Percentiles rank a stretch among this genome's conserved stretches.
Evolutionary conservation across 2,329 filamentous ascomycete species (phyloP).

Genomic region (Colletotrichum somersetense): DNA sequence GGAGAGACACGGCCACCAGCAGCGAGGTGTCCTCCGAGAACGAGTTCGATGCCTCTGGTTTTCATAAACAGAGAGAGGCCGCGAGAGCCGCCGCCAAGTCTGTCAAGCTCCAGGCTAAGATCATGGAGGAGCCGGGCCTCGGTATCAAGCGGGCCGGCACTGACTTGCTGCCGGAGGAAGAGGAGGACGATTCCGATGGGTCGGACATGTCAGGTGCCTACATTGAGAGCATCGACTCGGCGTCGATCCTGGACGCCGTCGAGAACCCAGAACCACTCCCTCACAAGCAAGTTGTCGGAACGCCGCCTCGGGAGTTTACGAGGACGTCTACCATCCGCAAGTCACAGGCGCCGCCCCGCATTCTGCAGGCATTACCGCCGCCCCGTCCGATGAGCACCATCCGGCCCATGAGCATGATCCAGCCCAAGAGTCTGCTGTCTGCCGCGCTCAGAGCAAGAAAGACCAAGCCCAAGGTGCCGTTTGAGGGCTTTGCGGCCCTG

Average conservation of each 20-base stretch:
- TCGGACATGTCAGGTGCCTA: slow-evolving; percentile 76
- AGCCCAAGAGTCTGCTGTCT: slow-evolving; percentile 78
- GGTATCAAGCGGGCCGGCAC: slow-evolving; percentile 61
- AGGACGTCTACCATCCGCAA: slow-evolving; percentile 74
- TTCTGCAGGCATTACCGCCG: slow-evolving; percentile 76
- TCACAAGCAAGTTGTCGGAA: slow-evolving; percentile 71
- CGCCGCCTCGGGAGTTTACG: slow-evolving; percentile 70
- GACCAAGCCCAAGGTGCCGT: slow-evolving; percentile 76
- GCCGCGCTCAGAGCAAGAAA: slow-evolving; percentile 80
- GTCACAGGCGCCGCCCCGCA: slow-evolving; percentile 67
- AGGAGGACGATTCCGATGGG: slow-evolving; percentile 71
- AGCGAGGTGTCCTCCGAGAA: slow-evolving; percentile 88
- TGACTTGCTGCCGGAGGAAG: slow-evolving; percentile 68
- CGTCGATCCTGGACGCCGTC: slow-evolving; percentile 76
- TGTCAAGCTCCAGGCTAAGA: slow-evolving; percentile 64
- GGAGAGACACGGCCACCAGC: slow-evolving; percentile 83
- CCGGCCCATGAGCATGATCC: slow-evolving; percentile 74
- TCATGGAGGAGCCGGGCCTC: slow-evolving; percentile 62
- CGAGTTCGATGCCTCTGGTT: slow-evolving; percentile 77
- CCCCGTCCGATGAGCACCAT: slow-evolving; percentile 76
- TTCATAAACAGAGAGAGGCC: slow-evolving; percentile 73
- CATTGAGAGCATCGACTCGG: slow-evolving; percentile 76
- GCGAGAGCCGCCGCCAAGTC: slow-evolving; percentile 69
- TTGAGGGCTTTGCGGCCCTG: slow-evolving; percentile 81
- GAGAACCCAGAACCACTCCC: slow-evolving; percentile 69